phyloP scores from a whole-genome alignment of 805 yeast genomes.

The Starmerella sp. region DNA sequence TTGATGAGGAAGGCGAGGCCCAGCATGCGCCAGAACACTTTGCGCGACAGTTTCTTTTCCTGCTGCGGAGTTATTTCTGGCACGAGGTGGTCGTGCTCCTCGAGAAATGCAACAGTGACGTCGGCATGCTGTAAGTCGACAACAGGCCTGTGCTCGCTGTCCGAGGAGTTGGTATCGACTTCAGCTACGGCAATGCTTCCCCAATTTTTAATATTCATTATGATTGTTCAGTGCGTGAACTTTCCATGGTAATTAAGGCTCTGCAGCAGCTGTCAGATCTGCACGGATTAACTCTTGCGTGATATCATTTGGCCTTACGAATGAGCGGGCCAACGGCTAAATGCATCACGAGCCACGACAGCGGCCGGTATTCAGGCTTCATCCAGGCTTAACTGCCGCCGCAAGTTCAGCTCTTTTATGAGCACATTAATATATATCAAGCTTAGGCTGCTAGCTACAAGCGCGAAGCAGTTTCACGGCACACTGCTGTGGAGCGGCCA shows the following conservation, averaged over 20 bases:
- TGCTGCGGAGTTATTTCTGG: conserved; percentile 2
- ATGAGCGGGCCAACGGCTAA: neutral
- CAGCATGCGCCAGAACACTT: conserved; percentile 3
- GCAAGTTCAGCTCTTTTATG: too few relatives aligned
- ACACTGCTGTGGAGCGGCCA: too few relatives aligned
- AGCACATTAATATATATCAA: too few relatives aligned
- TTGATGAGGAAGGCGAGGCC: conserved; percentile 4
- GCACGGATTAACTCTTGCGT: neutral
- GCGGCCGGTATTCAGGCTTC: too few relatives aligned
- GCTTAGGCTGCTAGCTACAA: too few relatives aligned
- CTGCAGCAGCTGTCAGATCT: neutral
- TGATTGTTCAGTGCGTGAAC: neutral
- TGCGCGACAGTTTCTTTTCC: neutral
- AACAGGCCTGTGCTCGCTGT: neutral
- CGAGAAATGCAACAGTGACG: neutral
- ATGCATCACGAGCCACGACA: too few relatives aligned
- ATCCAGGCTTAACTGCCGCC: too few relatives aligned
- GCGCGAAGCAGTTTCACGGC: too few relatives aligned
- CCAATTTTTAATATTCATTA: neutral
- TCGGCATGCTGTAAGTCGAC: conserved; percentile 1
- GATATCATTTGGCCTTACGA: neutral
- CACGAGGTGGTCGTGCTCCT: neutral
- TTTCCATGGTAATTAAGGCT: neutral
- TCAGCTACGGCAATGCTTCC: neutral
- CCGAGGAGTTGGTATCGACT: neutral